These are phyloP conservation scores for Daldinia caldariorum DNA, from an alignment of 495 filamentous ascomycete species.

Conservation along the genomic window DNA sequence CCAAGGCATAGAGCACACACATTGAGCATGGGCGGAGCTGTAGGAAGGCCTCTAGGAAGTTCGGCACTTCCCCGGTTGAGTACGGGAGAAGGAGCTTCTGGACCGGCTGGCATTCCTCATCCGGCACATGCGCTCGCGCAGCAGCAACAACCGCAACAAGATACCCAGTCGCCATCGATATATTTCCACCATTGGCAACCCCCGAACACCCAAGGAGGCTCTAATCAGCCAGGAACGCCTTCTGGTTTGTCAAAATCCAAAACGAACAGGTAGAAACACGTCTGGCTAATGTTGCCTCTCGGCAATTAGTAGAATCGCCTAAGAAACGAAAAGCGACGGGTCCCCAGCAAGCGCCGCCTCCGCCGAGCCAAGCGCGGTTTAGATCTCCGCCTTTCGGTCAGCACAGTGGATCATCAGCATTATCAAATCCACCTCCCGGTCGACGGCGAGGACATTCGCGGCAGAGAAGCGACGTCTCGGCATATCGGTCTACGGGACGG, in stretches of 20 bases:
- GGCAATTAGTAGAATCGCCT: slow-evolving; percentile 68
- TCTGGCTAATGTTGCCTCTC: slow-evolving; percentile 60
- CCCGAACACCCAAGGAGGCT: slow-evolving; percentile 68
- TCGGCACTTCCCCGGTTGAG: slow-evolving; percentile 47
- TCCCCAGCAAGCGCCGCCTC: slow-evolving; percentile 66
- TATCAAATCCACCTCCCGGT: slow-evolving; percentile 65
- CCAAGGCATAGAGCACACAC: slow-evolving; percentile 55
- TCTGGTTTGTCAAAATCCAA: slow-evolving; percentile 72
- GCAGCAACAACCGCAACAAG: slow-evolving; percentile 60
- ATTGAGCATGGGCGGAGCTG: slow-evolving; percentile 48
- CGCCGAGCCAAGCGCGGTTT: slow-evolving; percentile 63
- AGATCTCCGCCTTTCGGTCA: slow-evolving; percentile 67
- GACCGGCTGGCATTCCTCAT: slow-evolving; percentile 45
- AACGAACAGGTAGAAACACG: slow-evolving; percentile 58
- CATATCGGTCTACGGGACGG: slow-evolving; percentile 55
- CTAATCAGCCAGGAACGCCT: slow-evolving; percentile 70
- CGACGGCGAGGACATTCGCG: slow-evolving; percentile 72
- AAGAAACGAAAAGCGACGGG: slow-evolving; percentile 79
- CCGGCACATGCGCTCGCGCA: slow-evolving; percentile 46
- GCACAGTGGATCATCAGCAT: slow-evolving; percentile 60
- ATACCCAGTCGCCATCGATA: slow-evolving; percentile 73
- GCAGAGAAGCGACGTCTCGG: slow-evolving; percentile 72
- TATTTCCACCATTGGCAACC: slow-evolving; percentile 96
- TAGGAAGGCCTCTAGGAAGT: slow-evolving; percentile 43
- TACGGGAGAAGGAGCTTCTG: slow-evolving; percentile 41